These are phyloP conservation scores for Ceratocystis destructans DNA, from an alignment of 2,329 filamentous ascomycete species.

Conservation along the genomic window DNA sequence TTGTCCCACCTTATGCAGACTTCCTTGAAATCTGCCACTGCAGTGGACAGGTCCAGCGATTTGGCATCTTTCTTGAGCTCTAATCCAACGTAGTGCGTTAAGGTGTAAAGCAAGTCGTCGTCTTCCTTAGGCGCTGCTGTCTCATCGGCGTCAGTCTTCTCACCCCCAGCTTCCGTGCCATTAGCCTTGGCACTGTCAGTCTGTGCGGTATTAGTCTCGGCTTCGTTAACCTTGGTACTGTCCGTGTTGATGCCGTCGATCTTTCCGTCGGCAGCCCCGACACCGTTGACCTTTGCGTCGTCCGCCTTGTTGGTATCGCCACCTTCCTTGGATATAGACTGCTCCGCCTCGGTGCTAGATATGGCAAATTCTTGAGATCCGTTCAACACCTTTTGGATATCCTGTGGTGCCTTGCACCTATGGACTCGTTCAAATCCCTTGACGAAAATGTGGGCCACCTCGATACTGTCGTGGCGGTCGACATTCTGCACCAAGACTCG, in stretches of 20 bases:
- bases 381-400: slow-evolving; percentile 41
- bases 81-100: slow-evolving; percentile 87
- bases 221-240: too few relatives aligned
- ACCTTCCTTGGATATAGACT: slow-evolving; percentile 13
- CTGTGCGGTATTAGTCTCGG: too few relatives aligned
- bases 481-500: slow-evolving; percentile 71
- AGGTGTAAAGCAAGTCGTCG: slow-evolving; percentile 55
- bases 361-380: slow-evolving; percentile 37
- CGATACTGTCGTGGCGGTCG: slow-evolving; percentile 66
- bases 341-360: slow-evolving; percentile 20
- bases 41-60: slow-evolving; percentile 62
- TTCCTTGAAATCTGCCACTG: slow-evolving; percentile 78
- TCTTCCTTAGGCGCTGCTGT: slow-evolving; percentile 16
- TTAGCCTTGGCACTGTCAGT: too few relatives aligned
- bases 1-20: slow-evolving; percentile 63
- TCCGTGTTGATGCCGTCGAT: slow-evolving; percentile 18
- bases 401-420: slow-evolving; percentile 42
- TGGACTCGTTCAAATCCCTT: slow-evolving; percentile 83
- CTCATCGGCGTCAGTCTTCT: slow-evolving; percentile 26
- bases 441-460: slow-evolving; percentile 78
- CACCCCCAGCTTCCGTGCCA: slow-evolving; percentile 21
- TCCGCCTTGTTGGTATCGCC: slow-evolving; percentile 23
- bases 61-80: slow-evolving; percentile 65
- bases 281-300: slow-evolving; percentile 33
- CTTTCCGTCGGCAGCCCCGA: slow-evolving; percentile 19